Percentiles rank a stretch among this genome's conserved stretches.
phyloP scores from a whole-genome alignment of 2,329 filamentous ascomycete genomes.

The Diaporthe aspalathi region DNA sequence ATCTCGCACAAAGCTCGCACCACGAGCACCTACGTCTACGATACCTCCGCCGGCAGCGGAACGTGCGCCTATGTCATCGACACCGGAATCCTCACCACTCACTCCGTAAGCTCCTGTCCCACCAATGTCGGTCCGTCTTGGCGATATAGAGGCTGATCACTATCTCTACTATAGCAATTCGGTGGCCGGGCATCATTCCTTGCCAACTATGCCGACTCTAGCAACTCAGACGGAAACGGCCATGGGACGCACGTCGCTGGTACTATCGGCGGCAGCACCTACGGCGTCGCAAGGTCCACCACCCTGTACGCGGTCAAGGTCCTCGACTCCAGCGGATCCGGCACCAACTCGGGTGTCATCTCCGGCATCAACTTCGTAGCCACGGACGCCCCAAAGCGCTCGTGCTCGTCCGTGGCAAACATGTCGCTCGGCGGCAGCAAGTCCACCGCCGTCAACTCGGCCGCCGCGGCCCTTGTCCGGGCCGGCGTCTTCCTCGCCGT shows the following conservation, averaged over 20 bases:
- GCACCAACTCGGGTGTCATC: slow-evolving; percentile 39
- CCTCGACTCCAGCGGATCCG: slow-evolving; percentile 36
- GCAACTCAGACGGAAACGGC: slow-evolving; percentile 44
- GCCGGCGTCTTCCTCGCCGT: slow-evolving; percentile 55
- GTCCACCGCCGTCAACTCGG: slow-evolving; percentile 51
- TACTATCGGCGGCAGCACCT: slow-evolving; percentile 46
- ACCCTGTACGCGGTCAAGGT: slow-evolving; percentile 50
- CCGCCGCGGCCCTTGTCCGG: slow-evolving; percentile 49
- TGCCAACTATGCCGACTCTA: slow-evolving; percentile 44
- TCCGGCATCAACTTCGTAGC: slow-evolving; percentile 43
- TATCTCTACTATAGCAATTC: slow-evolving; percentile 40
- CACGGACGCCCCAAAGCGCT: neutral
- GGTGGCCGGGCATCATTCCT: slow-evolving; percentile 46
- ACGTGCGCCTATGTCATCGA: slow-evolving; percentile 58
- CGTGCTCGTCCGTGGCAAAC: slow-evolving; percentile 23
- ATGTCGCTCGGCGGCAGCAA: slow-evolving; percentile 37
- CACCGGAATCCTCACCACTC: slow-evolving; percentile 54
- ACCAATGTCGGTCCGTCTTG: neutral
- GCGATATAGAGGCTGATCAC: neutral
- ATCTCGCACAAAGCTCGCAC: slow-evolving; percentile 42
- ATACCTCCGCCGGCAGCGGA: slow-evolving; percentile 42
- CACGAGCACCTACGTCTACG: slow-evolving; percentile 43
- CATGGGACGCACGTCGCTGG: slow-evolving; percentile 51
- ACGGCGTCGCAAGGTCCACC: slow-evolving; percentile 48
- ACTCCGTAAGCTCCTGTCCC: slow-evolving; percentile 41